These are phyloP conservation scores for Spathaspora hagerdaliae DNA, from an alignment of 805 yeast genomes.

Conservation along the genomic window DNA sequence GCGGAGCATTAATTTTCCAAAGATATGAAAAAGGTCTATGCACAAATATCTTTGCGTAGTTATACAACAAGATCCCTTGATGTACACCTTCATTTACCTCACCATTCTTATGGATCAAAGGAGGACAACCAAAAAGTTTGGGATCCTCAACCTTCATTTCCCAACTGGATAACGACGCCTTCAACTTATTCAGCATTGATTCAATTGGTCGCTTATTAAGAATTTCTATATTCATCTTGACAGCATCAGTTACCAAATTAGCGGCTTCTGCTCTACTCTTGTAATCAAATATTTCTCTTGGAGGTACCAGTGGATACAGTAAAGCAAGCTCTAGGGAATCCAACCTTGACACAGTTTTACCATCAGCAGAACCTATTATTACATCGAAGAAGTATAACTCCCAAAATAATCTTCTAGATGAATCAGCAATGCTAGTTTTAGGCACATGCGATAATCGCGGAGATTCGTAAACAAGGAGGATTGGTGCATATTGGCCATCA, in stretches of 20 bases:
- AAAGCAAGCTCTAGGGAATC: slow-evolving; percentile 32
- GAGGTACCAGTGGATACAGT: slow-evolving; percentile 35
- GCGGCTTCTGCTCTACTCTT: slow-evolving; percentile 15
- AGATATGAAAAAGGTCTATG: slow-evolving; percentile 52
- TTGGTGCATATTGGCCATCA: neutral
- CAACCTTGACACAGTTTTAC: slow-evolving; percentile 29
- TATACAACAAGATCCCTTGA: slow-evolving; percentile 44
- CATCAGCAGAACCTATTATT: slow-evolving; percentile 52
- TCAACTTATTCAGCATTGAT: slow-evolving; percentile 32
- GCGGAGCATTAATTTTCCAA: slow-evolving; percentile 35
- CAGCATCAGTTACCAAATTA: slow-evolving; percentile 20
- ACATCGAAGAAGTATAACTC: slow-evolving; percentile 50
- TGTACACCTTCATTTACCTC: slow-evolving; percentile 51
- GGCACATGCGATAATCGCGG: slow-evolving; percentile 13
- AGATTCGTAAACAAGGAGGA: slow-evolving; percentile 5
- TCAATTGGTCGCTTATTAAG: slow-evolving; percentile 36
- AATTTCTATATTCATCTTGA: slow-evolving; percentile 43
- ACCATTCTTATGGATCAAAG: slow-evolving; percentile 40
- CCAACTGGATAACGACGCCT: slow-evolving; percentile 49
- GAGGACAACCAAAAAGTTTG: slow-evolving; percentile 11
- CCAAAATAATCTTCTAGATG: slow-evolving; percentile 48
- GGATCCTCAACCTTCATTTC: slow-evolving; percentile 37
- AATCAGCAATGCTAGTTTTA: slow-evolving; percentile 13
- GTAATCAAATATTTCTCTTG: slow-evolving; percentile 39
- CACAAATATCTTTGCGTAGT: slow-evolving; percentile 52